Percentiles rank a stretch among this genome's conserved stretches.
Evolutionary conservation across 2,329 filamentous ascomycete species (phyloP).

Genomic region (Xylaria sp.): DNA sequence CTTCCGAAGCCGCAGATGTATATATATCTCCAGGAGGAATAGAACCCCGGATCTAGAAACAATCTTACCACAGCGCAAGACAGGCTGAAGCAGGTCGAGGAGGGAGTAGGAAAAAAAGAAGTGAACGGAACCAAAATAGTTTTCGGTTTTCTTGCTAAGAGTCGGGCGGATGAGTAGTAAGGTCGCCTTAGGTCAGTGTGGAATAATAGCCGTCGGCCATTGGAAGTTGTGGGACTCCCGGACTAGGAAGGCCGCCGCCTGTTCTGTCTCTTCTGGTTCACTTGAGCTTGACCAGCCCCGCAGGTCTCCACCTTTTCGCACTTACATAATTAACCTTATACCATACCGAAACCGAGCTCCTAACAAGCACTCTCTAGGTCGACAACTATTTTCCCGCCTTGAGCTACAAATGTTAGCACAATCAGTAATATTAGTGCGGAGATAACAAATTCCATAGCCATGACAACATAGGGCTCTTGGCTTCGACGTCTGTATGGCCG

Average conservation of each 20-base stretch:
- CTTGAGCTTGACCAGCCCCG: conserved; percentile 19
- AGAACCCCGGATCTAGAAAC: not conserved
- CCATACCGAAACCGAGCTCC: conserved; percentile 8
- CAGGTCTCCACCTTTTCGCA: conserved; percentile 19
- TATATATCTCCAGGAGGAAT: not conserved
- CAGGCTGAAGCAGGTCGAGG: not conserved
- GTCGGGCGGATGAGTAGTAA: conserved; percentile 29
- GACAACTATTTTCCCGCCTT: no score
- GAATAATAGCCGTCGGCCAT: conserved; percentile 41
- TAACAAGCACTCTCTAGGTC: no score
- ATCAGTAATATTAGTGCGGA: no score
- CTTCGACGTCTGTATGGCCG: not conserved
- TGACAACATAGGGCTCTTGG: not conserved
- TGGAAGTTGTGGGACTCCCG: conserved; percentile 42
- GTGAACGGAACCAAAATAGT: conserved; percentile 27
- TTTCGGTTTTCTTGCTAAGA: conserved; percentile 31
- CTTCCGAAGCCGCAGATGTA: conserved; percentile 3
- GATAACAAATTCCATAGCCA: not conserved
- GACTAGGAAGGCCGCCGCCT: conserved; percentile 37
- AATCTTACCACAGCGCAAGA: not conserved
- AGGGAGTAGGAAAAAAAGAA: conserved; percentile 14
- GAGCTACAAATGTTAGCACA: no score
- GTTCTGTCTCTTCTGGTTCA: conserved; percentile 20
- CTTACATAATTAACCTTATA: conserved; percentile 1
- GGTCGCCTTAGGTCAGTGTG: conserved; percentile 20